Percentiles rank a stretch among this genome's conserved stretches.
phyloP scores from a whole-genome alignment of 768 basidiomycete species.

The Wakefieldia striispora region DNA sequence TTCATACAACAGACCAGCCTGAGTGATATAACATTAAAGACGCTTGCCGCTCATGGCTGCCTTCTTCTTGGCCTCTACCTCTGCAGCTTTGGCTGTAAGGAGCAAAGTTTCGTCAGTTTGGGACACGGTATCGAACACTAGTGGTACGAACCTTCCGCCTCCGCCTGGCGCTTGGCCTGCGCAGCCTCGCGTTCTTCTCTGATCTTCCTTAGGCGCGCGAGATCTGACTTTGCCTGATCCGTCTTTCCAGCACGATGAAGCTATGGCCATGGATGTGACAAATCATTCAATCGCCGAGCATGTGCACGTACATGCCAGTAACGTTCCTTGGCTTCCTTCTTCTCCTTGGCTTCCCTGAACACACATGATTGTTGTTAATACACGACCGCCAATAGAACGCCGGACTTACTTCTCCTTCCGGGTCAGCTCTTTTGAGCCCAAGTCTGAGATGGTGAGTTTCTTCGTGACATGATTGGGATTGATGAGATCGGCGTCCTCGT shows the following conservation, averaged over 20 bases:
- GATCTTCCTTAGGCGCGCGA: constrained; percentile 83
- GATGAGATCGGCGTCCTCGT: constrained; percentile 66
- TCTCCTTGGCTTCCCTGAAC: constrained; percentile 85
- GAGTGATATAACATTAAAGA: constrained; percentile 25
- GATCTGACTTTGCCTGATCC: constrained; percentile 83
- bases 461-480: constrained; percentile 78
- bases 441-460: constrained; percentile 74
- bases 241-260: constrained; percentile 83
- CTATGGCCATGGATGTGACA: constrained; percentile 33
- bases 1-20: not conserved
- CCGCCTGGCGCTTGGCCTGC: constrained; percentile 83
- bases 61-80: constrained; percentile 60
- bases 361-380: not conserved
- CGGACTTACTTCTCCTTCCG: constrained; percentile 60
- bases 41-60: constrained; percentile 31
- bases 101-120: not conserved
- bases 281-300: not conserved
- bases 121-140: not conserved
- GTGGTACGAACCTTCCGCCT: constrained; percentile 66
- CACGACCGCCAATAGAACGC: not conserved
- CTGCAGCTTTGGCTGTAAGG: constrained; percentile 58
- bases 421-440: constrained; percentile 61
- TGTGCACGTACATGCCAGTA: constrained; percentile 72
- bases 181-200: constrained; percentile 86
- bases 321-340: constrained; percentile 81